Evolutionary conservation across 2,329 filamentous ascomycete genomes (phyloP).

Genomic region (Blumeria hordei): DNA sequence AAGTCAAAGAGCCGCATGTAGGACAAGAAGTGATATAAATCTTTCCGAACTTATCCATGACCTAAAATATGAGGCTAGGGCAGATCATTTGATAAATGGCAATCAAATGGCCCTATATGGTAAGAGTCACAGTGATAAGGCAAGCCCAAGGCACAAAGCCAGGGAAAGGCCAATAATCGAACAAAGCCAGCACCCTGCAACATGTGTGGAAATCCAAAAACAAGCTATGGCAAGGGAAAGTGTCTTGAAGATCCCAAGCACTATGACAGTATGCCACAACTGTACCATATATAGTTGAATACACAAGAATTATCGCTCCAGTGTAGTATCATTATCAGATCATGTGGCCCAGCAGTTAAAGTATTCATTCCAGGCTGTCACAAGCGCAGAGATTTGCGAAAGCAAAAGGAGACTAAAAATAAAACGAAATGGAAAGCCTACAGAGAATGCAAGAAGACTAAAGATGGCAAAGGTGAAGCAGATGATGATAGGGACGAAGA

Average conservation of each 20-base stretch:
- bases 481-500: not conserved
- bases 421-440: not conserved
- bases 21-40: not conserved
- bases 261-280: too few relatives aligned
- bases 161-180: not conserved
- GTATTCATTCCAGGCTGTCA: too few relatives aligned
- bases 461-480: not conserved
- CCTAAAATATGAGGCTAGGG: not conserved
- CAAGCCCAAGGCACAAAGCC: not conserved
- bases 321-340: too few relatives aligned
- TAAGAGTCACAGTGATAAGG: not conserved
- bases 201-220: not conserved
- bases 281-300: too few relatives aligned
- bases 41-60: not conserved
- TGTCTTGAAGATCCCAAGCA: not conserved
- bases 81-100: not conserved
- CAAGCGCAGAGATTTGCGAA: not conserved
- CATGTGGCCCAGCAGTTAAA: too few relatives aligned
- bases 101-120: not conserved
- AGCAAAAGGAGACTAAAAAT: not conserved
- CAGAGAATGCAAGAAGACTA: not conserved
- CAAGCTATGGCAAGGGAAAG: not conserved
- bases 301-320: too few relatives aligned
- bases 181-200: not conserved
- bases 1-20: not conserved